Percentiles rank a stretch among this genome's conserved stretches.
phyloP scores from a whole-genome alignment of 768 basidiomycete species.

The Hericium rajendrae region DNA sequence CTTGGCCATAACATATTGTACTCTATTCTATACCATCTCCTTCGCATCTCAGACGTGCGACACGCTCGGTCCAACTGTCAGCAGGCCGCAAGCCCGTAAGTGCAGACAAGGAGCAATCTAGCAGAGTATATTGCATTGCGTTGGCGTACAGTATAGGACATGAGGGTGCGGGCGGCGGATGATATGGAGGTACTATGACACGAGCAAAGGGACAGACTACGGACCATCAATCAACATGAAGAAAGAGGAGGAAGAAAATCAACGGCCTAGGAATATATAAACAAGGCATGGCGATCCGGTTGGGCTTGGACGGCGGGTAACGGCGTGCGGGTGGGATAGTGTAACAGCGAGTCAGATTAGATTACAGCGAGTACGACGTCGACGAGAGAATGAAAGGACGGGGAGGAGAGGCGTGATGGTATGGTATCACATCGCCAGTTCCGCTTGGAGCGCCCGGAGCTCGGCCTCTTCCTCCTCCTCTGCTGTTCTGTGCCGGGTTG shows the following conservation, averaged over 20 bases:
- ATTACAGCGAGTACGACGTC: conserved; percentile 4
- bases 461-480: conserved; percentile 92
- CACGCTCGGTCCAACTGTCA: too few relatives aligned
- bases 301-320: background rate
- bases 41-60: too few relatives aligned
- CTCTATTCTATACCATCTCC: too few relatives aligned
- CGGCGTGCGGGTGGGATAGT: background rate
- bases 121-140: too few relatives aligned
- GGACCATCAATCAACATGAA: too few relatives aligned
- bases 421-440: conserved; percentile 47
- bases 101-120: too few relatives aligned
- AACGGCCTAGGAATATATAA: background rate
- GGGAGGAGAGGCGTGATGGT: conserved; percentile 6
- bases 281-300: background rate
- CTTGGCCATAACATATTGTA: too few relatives aligned
- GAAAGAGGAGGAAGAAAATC: background rate
- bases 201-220: background rate
- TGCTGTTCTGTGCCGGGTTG: conserved; percentile 31
- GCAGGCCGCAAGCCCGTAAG: too few relatives aligned
- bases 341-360: background rate
- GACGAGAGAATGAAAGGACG: background rate
- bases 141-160: too few relatives aligned
- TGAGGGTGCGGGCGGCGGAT: background rate
- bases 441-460: conserved; percentile 82
- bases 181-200: background rate